These are phyloP conservation scores for Neurospora tetraspora DNA, from an alignment of 495 filamentous ascomycete species.

Conservation along the genomic window DNA sequence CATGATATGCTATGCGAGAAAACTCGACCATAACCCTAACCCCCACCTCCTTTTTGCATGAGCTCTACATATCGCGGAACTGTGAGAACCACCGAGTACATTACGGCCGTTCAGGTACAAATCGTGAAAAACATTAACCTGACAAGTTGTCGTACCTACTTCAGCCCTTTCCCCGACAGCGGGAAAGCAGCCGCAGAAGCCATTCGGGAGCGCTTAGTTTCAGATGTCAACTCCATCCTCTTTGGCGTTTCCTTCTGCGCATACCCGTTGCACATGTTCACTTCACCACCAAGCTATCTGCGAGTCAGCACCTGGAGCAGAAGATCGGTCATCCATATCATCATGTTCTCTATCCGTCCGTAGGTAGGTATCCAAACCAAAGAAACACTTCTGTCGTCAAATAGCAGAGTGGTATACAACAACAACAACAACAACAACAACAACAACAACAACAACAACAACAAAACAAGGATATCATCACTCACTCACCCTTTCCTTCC, in stretches of 20 bases:
- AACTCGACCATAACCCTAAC: not conserved
- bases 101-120: too few species aligned
- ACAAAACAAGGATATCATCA: constrained; percentile 2
- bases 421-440: constrained; percentile 1
- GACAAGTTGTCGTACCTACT: not conserved
- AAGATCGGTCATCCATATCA: not conserved
- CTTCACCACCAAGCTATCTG: not conserved
- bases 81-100: not conserved
- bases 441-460: constrained; percentile 2
- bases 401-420: not conserved
- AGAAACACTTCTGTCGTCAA: not conserved
- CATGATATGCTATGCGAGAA: not conserved
- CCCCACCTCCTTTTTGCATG: not conserved
- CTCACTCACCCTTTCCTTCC: not conserved
- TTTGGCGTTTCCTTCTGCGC: not conserved
- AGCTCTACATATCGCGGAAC: not conserved
- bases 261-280: not conserved
- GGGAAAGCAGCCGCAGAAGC: not conserved
- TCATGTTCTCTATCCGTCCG: not conserved
- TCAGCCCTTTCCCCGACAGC: not conserved
- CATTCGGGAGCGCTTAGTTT: not conserved
- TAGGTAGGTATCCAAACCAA: not conserved
- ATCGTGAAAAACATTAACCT: too few species aligned
- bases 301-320: not conserved
- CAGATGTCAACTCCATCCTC: not conserved